These are phyloP conservation scores for Rutstroemia sydowiana DNA, from an alignment of 2,329 filamentous ascomycete genomes.

Conservation along the genomic window DNA sequence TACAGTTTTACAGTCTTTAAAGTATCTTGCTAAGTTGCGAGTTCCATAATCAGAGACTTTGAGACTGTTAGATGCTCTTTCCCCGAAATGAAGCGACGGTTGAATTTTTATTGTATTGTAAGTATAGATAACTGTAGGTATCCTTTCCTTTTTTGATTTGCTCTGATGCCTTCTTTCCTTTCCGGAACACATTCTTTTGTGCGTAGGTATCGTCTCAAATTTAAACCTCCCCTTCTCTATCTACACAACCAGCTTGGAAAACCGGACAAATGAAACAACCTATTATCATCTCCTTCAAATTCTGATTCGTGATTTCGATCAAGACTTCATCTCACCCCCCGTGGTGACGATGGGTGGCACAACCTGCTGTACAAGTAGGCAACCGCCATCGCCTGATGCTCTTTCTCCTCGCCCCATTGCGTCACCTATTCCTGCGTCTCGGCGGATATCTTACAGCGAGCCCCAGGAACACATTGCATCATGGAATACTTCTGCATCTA, in stretches of 20 bases:
- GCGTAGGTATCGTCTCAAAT: too few species aligned
- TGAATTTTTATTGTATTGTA: too few species aligned
- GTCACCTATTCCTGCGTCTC: conserved; percentile 6
- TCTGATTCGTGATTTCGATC: background rate
- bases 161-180: too few species aligned
- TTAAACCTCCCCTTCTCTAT: background rate
- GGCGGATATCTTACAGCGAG: conserved; percentile 7
- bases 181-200: too few species aligned
- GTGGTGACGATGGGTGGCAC: conserved; percentile 2
- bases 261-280: background rate
- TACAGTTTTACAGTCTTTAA: too few species aligned
- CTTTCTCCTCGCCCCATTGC: conserved; percentile 19
- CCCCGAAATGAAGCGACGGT: too few species aligned
- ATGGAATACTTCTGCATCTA: conserved; percentile 15
- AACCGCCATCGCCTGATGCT: conserved; percentile 27
- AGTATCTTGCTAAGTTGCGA: too few species aligned
- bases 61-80: too few species aligned
- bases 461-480: conserved; percentile 14
- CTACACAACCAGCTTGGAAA: background rate
- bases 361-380: conserved; percentile 24
- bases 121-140: too few species aligned
- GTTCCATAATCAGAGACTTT: too few species aligned
- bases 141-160: too few species aligned
- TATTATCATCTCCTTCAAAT: background rate
- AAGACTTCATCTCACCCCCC: background rate